These are phyloP conservation scores for Fusarium sp. DNA, from an alignment of 2,329 filamentous ascomycete genomes.

Conservation along the genomic window DNA sequence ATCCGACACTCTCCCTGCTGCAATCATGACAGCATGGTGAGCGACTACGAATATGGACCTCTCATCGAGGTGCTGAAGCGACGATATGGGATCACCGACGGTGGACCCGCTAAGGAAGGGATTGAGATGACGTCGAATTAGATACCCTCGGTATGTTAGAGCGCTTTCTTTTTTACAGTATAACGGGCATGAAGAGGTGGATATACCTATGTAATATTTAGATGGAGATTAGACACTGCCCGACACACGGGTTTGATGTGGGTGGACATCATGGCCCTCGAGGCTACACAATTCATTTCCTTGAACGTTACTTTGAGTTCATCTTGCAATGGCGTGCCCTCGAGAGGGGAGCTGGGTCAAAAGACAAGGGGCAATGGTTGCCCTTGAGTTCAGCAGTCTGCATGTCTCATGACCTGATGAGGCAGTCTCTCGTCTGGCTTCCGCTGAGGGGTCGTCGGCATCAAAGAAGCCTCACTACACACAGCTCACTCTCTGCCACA, in stretches of 20 bases:
- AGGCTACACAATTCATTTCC: not conserved
- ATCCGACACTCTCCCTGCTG: slow-evolving; percentile 80
- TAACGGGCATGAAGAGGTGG: slow-evolving; percentile 8
- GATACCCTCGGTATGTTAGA: slow-evolving; percentile 30
- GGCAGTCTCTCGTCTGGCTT: too few species aligned
- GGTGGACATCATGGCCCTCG: not conserved
- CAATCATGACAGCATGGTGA: slow-evolving; percentile 72
- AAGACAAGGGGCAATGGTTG: not conserved
- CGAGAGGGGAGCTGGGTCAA: too few species aligned
- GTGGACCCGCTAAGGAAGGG: slow-evolving; percentile 16
- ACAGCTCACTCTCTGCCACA: not conserved
- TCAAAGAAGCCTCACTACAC: not conserved
- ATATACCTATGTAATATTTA: slow-evolving; percentile 25
- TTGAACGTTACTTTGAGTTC: not conserved
- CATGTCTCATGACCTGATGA: not conserved
- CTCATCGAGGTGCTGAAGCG: slow-evolving; percentile 68
- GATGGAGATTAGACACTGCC: not conserved
- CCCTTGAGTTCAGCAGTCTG: not conserved
- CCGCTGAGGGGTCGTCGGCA: not conserved
- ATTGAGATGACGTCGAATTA: slow-evolving; percentile 36
- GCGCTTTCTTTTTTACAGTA: not conserved
- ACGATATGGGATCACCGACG: slow-evolving; percentile 47
- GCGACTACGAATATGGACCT: slow-evolving; percentile 76
- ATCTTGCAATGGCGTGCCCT: not conserved
- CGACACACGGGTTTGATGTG: not conserved